Percentiles rank a stretch among this genome's conserved stretches.
phyloP scores from a whole-genome alignment of 495 filamentous ascomycete genomes.

The Daldinia vernicosa region DNA sequence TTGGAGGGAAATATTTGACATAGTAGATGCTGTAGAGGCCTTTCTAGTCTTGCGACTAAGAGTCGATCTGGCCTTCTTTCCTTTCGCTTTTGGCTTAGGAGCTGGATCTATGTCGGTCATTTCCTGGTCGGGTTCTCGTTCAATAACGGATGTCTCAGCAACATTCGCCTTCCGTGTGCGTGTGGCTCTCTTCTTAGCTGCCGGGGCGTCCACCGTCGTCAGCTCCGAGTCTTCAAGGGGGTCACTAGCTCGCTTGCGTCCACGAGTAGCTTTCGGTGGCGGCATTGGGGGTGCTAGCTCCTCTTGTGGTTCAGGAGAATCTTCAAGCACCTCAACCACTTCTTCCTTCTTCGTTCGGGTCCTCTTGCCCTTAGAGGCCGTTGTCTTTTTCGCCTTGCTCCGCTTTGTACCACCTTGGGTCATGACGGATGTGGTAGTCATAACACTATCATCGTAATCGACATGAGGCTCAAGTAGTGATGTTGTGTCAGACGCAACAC shows the following conservation, averaged over 20 bases:
- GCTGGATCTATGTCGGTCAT: slow-evolving; percentile 46
- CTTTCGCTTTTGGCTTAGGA: slow-evolving; percentile 38
- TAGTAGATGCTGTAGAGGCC: slow-evolving; percentile 56
- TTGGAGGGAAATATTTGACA: slow-evolving; percentile 51
- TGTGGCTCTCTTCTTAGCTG: slow-evolving; percentile 73
- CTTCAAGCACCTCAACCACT: slow-evolving; percentile 59
- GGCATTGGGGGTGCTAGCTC: slow-evolving; percentile 50
- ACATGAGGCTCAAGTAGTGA: slow-evolving; percentile 42
- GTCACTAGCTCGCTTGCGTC: slow-evolving; percentile 74
- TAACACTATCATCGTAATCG: slow-evolving; percentile 73
- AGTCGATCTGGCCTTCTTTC: slow-evolving; percentile 48
- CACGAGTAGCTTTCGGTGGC: slow-evolving; percentile 58
- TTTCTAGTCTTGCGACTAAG: slow-evolving; percentile 60
- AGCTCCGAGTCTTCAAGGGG: slow-evolving; percentile 58
- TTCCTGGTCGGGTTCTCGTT: slow-evolving; percentile 45
- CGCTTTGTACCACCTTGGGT: slow-evolving; percentile 62
- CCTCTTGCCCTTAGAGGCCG: slow-evolving; percentile 56
- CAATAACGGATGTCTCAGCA: slow-evolving; percentile 36
- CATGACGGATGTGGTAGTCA: slow-evolving; percentile 68
- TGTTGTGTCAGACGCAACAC: slow-evolving; percentile 61
- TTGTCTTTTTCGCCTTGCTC: slow-evolving; percentile 61
- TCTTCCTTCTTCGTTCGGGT: slow-evolving; percentile 69
- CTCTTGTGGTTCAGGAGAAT: slow-evolving; percentile 49
- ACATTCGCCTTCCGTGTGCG: slow-evolving; percentile 53
- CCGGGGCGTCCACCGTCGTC: slow-evolving; percentile 59